These are phyloP conservation scores for Coelastrella sp. DNA, from an alignment of 139 green algal species.

Conservation along the genomic window DNA sequence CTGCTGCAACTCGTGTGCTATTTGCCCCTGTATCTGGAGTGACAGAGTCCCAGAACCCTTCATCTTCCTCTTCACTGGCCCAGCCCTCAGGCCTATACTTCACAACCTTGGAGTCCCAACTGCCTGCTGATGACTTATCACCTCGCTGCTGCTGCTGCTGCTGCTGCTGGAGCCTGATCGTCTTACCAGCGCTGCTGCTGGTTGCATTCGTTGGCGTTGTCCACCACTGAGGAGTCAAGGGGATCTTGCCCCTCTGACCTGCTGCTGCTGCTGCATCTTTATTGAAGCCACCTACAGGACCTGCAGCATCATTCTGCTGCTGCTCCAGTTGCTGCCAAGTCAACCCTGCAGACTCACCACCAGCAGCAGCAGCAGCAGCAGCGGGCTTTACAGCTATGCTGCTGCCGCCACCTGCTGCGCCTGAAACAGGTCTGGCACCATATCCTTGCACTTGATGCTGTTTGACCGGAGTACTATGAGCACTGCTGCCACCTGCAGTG, in stretches of 20 bases:
- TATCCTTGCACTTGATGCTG: background rate
- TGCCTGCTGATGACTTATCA: background rate
- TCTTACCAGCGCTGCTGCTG: background rate
- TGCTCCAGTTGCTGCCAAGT: conserved; percentile 38
- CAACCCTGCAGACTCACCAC: background rate
- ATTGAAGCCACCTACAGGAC: background rate
- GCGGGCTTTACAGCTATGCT: too few relatives aligned
- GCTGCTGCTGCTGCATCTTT: background rate
- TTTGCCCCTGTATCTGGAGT: background rate
- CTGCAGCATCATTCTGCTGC: conserved; percentile 31
- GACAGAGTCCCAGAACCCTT: background rate
- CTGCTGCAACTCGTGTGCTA: conserved; percentile 6
- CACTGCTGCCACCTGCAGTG: background rate
- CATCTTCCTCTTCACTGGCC: conserved; percentile 11
- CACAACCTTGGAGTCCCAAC: too few relatives aligned
- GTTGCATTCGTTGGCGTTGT: background rate
- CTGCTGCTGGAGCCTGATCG: background rate
- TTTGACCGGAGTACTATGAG: background rate
- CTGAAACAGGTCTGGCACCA: background rate
- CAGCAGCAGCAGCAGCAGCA: conserved; percentile 12
- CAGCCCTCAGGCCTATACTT: conserved; percentile 9
- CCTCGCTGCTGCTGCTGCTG: background rate
- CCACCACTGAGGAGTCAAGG: background rate
- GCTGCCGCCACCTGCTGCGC: background rate
- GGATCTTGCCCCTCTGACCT: background rate